A percentile compares a stretch with the other conserved stretches of the same genome.
phyloP scores from a whole-genome alignment of 768 basidiomycete species.

The Amanita molliuscula region DNA sequence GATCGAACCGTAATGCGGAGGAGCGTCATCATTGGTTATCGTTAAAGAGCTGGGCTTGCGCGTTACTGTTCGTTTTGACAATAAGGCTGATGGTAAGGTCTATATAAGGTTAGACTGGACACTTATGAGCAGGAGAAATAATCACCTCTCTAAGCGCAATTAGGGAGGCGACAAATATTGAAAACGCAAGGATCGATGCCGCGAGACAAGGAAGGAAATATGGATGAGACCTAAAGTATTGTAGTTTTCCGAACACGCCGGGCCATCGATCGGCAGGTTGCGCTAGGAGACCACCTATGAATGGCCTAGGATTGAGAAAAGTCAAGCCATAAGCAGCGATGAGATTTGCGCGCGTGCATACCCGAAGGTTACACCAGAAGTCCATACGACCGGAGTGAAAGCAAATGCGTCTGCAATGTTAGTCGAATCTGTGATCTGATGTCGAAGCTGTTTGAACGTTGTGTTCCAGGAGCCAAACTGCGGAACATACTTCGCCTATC shows the following conservation, averaged over 20 bases:
- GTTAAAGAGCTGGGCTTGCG: background rate
- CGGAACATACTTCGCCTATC: background rate
- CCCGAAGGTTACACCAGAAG: conserved; percentile 21
- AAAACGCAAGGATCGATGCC: conserved; percentile 14
- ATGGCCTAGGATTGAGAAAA: conserved; percentile 11
- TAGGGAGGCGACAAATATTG: conserved; percentile 13
- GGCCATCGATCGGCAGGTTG: conserved; percentile 20
- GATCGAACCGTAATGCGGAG: background rate
- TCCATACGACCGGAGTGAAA: conserved; percentile 25
- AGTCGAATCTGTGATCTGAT: conserved; percentile 30
- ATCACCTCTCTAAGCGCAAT: conserved; percentile 19
- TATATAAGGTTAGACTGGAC: background rate
- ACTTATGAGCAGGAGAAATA: background rate
- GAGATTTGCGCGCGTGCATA: conserved; percentile 10
- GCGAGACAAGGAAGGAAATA: conserved; percentile 26
- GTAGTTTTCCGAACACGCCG: conserved; percentile 13
- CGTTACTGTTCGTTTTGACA: background rate
- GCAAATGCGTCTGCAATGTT: conserved; percentile 30
- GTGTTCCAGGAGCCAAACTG: background rate
- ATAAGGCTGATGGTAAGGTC: background rate
- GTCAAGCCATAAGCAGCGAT: background rate
- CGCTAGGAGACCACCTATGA: conserved; percentile 24
- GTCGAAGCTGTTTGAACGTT: conserved; percentile 23
- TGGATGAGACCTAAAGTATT: conserved; percentile 19
- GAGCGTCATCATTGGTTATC: background rate